Conservation (phyloP, 106 monocot genomes). For the Cymbidium sinense region DNA sequence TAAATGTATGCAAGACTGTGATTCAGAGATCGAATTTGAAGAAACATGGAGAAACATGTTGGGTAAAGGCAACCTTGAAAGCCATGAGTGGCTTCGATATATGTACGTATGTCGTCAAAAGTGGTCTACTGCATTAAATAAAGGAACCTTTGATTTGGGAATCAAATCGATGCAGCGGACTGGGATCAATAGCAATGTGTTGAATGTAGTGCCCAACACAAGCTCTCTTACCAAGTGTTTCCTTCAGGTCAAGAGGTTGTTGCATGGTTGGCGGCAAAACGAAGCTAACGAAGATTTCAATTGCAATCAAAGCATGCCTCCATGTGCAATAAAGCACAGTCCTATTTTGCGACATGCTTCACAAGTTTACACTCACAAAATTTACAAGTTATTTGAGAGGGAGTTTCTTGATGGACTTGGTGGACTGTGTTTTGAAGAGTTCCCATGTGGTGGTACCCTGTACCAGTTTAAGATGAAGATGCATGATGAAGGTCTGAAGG, state of each 20-base stretch:
- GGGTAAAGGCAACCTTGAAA: constrained; percentile 8
- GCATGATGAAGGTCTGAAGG: constrained; percentile 18
- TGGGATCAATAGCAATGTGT: constrained; percentile 19
- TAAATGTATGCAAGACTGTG: constrained; percentile 27
- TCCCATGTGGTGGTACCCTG: constrained; percentile 5
- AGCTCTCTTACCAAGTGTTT: constrained; percentile 18
- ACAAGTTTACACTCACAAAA: constrained; percentile 27
- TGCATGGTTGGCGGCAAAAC: constrained; percentile 9
- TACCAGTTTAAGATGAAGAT: constrained; percentile 19
- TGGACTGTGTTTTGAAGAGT: constrained; percentile 14
- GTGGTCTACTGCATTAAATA: constrained; percentile 26
- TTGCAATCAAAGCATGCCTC: constrained; percentile 24
- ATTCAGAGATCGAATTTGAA: constrained; percentile 20
- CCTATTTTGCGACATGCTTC: constrained; percentile 27
- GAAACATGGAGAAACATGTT: constrained; percentile 28
- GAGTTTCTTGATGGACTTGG: constrained; percentile 25
- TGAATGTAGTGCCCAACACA: constrained; percentile 17
- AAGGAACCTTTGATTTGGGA: constrained; percentile 22
- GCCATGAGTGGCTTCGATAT: constrained; percentile 22
- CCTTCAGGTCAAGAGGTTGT: constrained; percentile 12
- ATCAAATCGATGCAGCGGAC: constrained; percentile 15
- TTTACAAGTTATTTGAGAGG: constrained; percentile 25
- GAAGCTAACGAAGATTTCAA: constrained; percentile 33
- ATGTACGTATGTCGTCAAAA: constrained; percentile 18
- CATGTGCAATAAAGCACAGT: constrained; percentile 19